These are phyloP conservation scores for Mortierella sp. DNA, from an alignment of 371 early-diverging fungal species.

Conservation along the genomic window DNA sequence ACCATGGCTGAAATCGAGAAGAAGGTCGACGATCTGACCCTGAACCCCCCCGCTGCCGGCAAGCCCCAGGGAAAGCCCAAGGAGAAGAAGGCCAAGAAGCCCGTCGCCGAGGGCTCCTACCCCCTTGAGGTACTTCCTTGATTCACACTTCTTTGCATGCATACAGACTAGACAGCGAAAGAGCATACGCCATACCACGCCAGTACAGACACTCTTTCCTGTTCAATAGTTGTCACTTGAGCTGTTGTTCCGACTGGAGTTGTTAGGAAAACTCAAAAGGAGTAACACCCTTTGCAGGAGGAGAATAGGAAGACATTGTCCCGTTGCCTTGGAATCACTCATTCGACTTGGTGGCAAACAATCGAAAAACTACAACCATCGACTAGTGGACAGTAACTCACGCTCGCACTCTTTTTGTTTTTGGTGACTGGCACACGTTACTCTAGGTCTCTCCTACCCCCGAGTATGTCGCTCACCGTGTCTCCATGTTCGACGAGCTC, in stretches of 20 bases:
- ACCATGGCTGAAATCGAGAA: slow-evolving; percentile 58
- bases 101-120: slow-evolving; percentile 59
- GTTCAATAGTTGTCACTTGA: slow-evolving; percentile 1
- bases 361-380: background rate
- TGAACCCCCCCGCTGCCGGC: slow-evolving; percentile 40
- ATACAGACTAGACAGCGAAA: background rate
- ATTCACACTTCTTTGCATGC: background rate
- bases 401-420: background rate
- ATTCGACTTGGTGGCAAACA: background rate
- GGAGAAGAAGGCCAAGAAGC: slow-evolving; percentile 69
- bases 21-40: slow-evolving; percentile 56
- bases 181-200: slow-evolving; percentile 7
- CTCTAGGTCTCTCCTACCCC: slow-evolving; percentile 76
- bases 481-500: slow-evolving; percentile 92
- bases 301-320: background rate
- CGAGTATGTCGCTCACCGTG: slow-evolving; percentile 90
- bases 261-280: background rate
- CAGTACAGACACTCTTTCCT: background rate
- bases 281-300: background rate
- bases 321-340: background rate
- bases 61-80: slow-evolving; percentile 63
- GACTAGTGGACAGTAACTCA: background rate
- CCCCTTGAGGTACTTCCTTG: slow-evolving; percentile 68
- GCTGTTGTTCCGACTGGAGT: background rate
- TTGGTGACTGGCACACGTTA: background rate